Percentiles rank a stretch among this genome's conserved stretches.
Conservation (phyloP, 345 rosid species). For the Microcos paniculata region DNA sequence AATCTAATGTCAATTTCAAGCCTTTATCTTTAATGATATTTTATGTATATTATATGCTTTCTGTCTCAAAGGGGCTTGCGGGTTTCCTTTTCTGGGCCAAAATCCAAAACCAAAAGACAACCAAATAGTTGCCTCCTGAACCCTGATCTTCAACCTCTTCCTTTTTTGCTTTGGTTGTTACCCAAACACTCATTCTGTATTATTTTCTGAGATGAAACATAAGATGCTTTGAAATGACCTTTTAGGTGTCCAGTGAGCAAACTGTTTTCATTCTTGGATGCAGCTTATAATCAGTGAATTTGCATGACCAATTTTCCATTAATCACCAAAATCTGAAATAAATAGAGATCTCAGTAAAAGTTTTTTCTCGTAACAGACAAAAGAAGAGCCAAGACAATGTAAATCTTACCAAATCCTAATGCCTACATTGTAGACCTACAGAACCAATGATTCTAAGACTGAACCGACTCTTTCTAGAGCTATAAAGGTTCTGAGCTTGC, state of each 20-base stretch:
- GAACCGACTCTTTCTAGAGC: not conserved
- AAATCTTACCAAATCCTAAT: conserved; percentile 4
- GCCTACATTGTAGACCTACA: not conserved
- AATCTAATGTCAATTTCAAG: conserved; percentile 36
- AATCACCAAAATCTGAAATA: not conserved
- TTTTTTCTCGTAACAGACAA: not conserved
- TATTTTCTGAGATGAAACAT: conserved; percentile 4
- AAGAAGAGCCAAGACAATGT: not conserved
- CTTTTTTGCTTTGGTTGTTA: conserved; percentile 17
- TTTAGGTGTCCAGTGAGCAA: not conserved
- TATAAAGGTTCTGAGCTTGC: not conserved
- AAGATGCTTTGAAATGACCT: conserved; percentile 6
- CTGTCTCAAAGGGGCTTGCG: conserved; percentile 36
- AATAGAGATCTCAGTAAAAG: not conserved
- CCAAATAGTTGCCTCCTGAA: conserved; percentile 3
- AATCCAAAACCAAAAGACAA: conserved; percentile 49
- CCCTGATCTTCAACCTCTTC: not conserved
- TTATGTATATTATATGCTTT: conserved; percentile 30
- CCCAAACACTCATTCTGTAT: conserved; percentile 7
- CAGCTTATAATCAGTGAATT: not conserved
- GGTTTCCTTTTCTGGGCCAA: conserved; percentile 46
- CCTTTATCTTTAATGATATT: conserved; percentile 3
- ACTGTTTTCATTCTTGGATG: not conserved
- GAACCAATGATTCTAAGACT: not conserved
- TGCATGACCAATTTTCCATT: not conserved